Base-by-base conservation (phyloP, 371 early-diverging fungal genomes). In the Smittium mucronatum region DNA sequence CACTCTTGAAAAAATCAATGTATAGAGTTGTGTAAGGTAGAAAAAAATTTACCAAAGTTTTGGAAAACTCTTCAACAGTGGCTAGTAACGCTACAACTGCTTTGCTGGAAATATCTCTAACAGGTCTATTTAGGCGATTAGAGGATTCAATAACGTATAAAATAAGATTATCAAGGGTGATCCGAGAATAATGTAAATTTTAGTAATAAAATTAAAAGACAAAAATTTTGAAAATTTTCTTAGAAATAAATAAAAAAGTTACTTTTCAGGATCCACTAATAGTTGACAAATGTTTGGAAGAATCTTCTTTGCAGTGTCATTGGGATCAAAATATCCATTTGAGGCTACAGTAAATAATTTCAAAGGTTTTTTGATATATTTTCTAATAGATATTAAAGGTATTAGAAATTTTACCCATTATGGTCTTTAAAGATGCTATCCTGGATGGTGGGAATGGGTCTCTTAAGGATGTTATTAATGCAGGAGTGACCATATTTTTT, bases 381-480 rank as follows among this genome's bases (percentile, higher is more conserved):
- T n/a, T n/a, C n/a, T n/a, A n/a, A n/a, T n/a, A n/a, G n/a, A n/a
- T 47, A 47, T 47, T 47, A 47, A 5, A 47, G 11, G 5, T 11
- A 47, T 47, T 47, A 47, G 21, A 33, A 26, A 21, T 11, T 5
- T 16, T 64, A 64, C 93, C 93, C 80, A 73, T 63, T 28, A 94
- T 75, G 0, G 94, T 95, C 77, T 90, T 86, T 57, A 97, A 77
- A n/a, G 91, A 88, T 8, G 97, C 94, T 25, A 88, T 81, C 33
- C 94, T 84, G 0, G 95, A 90, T 58, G 93, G 94, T 28, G 93
- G 89, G 76, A 96, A 97, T 16, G 91, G 89, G 75, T 97, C 97
- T n/a, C 88, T 79, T 30, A 96, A 74, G 35, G 89, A 85, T 34
- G 93, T 82, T 15, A 89, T 78, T 60, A 96, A 88, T 0, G 93